These are phyloP conservation scores for Pseudogymnoascus sp. DNA, from an alignment of 2,329 filamentous ascomycete species.

Conservation along the genomic window DNA sequence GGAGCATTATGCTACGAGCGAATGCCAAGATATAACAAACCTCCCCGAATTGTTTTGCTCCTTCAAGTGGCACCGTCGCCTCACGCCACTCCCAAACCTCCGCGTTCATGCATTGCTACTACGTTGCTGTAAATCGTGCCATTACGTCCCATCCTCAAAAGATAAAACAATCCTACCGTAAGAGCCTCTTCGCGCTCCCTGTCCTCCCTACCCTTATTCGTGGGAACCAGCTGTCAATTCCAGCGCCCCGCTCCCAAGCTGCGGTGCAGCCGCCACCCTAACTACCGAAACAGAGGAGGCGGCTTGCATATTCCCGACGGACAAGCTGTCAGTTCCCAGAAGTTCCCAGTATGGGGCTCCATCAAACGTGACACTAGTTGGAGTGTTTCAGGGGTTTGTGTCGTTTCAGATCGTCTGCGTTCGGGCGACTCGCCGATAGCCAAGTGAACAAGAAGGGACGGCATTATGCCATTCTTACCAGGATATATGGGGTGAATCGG, in stretches of 20 bases:
- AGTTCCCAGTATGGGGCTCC: background rate
- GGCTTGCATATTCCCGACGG: background rate
- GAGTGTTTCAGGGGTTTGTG: constrained; percentile 1
- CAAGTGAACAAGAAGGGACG: background rate
- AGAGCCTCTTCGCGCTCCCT: background rate
- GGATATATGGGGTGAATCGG: background rate
- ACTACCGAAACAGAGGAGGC: constrained; percentile 1
- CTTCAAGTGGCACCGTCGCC: background rate
- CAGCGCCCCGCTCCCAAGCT: background rate
- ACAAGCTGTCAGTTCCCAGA: background rate
- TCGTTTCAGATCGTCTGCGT: constrained; percentile 1
- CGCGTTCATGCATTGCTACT: constrained; percentile 2
- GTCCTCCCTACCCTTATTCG: background rate
- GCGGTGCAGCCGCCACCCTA: background rate
- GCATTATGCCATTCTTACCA: background rate
- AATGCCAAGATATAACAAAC: constrained; percentile 3
- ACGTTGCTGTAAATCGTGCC: background rate
- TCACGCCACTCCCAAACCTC: background rate
- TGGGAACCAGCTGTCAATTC: background rate
- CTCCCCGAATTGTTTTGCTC: background rate
- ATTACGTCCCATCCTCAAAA: background rate
- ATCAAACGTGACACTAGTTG: background rate
- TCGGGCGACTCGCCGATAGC: background rate
- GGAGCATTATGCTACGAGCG: background rate
- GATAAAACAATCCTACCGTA: constrained; percentile 5